A percentile compares a stretch with the other conserved stretches of the same genome.
These are phyloP conservation scores for Grigorovia transvaalensis DNA, from an alignment of 805 yeast species.

Conservation along the genomic window DNA sequence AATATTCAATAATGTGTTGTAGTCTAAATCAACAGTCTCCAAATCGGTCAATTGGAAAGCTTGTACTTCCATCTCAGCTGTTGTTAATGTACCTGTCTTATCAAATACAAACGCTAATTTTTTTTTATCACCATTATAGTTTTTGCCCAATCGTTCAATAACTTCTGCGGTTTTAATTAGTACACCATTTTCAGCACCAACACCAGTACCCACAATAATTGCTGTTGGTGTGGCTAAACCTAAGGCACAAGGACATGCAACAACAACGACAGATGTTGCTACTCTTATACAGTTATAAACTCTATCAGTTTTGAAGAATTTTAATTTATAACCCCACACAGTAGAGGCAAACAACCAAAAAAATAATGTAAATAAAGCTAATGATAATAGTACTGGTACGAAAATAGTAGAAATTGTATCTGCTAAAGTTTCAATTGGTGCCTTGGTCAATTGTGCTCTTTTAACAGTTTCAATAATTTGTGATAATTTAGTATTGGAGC, in stretches of 20 bases:
- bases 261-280: constrained; percentile 86
- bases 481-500: constrained; percentile 75
- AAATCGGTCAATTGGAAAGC: constrained; percentile 18
- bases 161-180: constrained; percentile 89
- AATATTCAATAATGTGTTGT: constrained; percentile 2
- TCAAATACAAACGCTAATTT: constrained; percentile 59
- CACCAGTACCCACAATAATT: constrained; percentile 97
- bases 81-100: constrained; percentile 91
- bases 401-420: constrained; percentile 78
- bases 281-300: constrained; percentile 46
- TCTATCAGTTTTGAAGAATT: constrained; percentile 11
- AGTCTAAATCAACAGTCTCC: neutral
- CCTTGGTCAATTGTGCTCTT: constrained; percentile 78
- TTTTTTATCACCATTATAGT: constrained; percentile 27
- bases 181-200: constrained; percentile 84
- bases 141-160: constrained; percentile 58
- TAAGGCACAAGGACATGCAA: constrained; percentile 97
- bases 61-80: constrained; percentile 59
- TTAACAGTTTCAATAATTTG: constrained; percentile 80
- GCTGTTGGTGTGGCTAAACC: constrained; percentile 99
- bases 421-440: constrained; percentile 85
- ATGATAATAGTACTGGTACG: constrained; percentile 60
- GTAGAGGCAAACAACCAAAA: constrained; percentile 38
- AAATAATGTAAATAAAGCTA: constrained; percentile 58
- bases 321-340: neutral